These are phyloP conservation scores for Linnemannia schmuckeri DNA, from an alignment of 192 early-diverging fungal genomes.

Conservation along the genomic window DNA sequence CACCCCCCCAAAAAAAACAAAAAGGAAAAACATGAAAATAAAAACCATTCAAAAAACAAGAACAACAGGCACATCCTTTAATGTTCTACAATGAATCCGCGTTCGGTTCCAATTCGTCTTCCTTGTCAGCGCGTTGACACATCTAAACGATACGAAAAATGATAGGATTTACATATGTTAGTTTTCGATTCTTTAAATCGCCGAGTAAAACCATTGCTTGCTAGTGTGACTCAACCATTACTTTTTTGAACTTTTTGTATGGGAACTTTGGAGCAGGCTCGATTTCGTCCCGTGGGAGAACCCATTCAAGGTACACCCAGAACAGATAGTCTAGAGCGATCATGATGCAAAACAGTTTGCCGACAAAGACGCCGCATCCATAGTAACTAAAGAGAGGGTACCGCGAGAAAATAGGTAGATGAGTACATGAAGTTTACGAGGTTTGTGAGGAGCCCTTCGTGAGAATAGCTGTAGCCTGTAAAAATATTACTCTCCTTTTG, in stretches of 20 bases:
- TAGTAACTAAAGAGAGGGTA: constrained; percentile 69
- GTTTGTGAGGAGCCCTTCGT: no score
- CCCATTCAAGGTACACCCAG: constrained; percentile 84
- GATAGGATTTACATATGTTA: no score
- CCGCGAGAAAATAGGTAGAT: background rate
- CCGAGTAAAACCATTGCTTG: background rate
- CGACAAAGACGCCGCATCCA: constrained; percentile 90
- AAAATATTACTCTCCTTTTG: background rate
- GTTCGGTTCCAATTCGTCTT: constrained; percentile 44
- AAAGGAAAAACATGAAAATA: constrained; percentile 9
- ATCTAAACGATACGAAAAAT: constrained; percentile 16
- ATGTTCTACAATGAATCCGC: constrained; percentile 17
- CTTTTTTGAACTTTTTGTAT: constrained; percentile 69
- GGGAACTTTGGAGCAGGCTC: constrained; percentile 80
- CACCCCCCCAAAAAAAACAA: background rate
- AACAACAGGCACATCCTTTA: background rate
- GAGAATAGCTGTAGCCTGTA: no score
- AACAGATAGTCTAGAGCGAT: constrained; percentile 90
- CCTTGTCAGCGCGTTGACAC: constrained; percentile 55
- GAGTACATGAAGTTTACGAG: background rate
- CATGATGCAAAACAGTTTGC: constrained; percentile 92
- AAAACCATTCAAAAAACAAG: background rate
- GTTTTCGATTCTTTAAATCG: no score
- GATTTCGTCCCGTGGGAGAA: constrained; percentile 80
- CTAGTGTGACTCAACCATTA: background rate